Percentiles rank a stretch among this genome's conserved stretches.
Evolutionary conservation across 768 basidiomycete species (phyloP).

Genomic region (Calvatia gigantea): DNA sequence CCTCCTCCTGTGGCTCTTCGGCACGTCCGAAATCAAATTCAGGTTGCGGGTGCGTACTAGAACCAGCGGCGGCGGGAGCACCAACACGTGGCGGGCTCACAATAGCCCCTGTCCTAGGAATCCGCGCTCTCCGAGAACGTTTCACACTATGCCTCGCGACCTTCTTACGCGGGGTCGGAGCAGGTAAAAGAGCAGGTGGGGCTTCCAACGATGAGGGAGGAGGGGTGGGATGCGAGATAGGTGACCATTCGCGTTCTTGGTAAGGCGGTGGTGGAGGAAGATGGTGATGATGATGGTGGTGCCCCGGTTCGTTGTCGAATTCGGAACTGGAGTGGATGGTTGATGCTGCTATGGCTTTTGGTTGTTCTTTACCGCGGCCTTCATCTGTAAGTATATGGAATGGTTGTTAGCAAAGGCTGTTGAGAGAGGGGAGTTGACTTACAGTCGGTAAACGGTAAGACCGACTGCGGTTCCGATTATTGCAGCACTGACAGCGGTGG

Average conservation of each 20-base stretch:
- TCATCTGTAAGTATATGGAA: conserved; percentile 48
- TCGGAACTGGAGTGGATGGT: conserved; percentile 28
- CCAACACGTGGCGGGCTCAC: conserved; percentile 12
- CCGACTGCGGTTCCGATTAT: conserved; percentile 86
- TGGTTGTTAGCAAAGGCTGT: background rate
- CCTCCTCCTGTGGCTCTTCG: conserved; percentile 27
- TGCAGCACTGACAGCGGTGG: conserved; percentile 81
- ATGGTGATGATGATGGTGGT: conserved; percentile 2
- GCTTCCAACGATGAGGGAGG: conserved; percentile 29
- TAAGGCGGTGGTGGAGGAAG: conserved; percentile 63
- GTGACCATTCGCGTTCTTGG: conserved; percentile 56
- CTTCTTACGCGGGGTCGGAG: conserved; percentile 5
- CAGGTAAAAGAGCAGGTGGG: conserved; percentile 19
- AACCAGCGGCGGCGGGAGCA: conserved; percentile 19
- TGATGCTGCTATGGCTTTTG: conserved; percentile 14
- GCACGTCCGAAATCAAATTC: conserved; percentile 40
- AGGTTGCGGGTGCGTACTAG: conserved; percentile 28
- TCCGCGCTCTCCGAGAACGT: conserved; percentile 11
- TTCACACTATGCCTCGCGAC: conserved; percentile 5
- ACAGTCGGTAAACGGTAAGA: conserved; percentile 84
- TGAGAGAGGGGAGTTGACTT: conserved; percentile 27
- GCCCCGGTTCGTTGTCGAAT: conserved; percentile 20
- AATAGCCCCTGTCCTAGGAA: background rate
- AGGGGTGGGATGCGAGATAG: conserved; percentile 24
- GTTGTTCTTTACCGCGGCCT: conserved; percentile 61